Evolutionary conservation across 129 eudicot species (phyloP).

Genomic region (Rutidosis leptorrhynchoides): DNA sequence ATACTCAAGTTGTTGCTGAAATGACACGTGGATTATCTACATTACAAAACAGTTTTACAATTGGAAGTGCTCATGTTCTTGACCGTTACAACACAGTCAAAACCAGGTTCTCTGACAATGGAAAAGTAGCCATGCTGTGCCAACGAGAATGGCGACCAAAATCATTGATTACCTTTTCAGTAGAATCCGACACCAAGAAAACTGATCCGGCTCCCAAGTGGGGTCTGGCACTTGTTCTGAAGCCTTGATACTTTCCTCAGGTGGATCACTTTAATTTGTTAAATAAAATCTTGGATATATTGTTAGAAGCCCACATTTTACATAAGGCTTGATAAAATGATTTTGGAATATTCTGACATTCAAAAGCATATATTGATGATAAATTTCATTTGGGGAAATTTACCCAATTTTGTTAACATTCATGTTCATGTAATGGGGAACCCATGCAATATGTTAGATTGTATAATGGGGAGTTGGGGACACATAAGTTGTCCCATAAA

Average conservation of each 20-base stretch:
- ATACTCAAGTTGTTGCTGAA: conserved; percentile 76
- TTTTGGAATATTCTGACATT: conserved; percentile 19
- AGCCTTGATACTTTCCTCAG: conserved; percentile 43
- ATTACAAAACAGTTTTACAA: conserved; percentile 56
- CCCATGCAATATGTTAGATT: conserved; percentile 30
- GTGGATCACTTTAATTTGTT: background rate
- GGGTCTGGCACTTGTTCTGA: conserved; percentile 70
- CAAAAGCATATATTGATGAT: conserved; percentile 26
- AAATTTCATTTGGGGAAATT: conserved; percentile 30
- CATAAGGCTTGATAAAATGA: conserved; percentile 24
- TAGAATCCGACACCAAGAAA: conserved; percentile 67
- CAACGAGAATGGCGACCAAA: conserved; percentile 96
- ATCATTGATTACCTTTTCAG: conserved; percentile 71
- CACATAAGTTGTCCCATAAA: conserved; percentile 24
- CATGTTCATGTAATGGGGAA: conserved; percentile 27
- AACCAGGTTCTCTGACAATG: conserved; percentile 62
- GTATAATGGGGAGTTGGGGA: too few species aligned
- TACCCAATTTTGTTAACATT: conserved; percentile 41
- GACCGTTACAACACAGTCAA: conserved; percentile 61
- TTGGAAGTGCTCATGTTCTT: conserved; percentile 65
- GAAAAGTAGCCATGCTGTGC: conserved; percentile 61
- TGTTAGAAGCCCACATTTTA: conserved; percentile 31
- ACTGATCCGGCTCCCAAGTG: conserved; percentile 53
- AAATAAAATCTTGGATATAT: conserved; percentile 5
- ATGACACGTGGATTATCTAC: conserved; percentile 64